Evolutionary conservation across 441 rosid species (phyloP).

Genomic region (Metrosideros polymorpha): DNA sequence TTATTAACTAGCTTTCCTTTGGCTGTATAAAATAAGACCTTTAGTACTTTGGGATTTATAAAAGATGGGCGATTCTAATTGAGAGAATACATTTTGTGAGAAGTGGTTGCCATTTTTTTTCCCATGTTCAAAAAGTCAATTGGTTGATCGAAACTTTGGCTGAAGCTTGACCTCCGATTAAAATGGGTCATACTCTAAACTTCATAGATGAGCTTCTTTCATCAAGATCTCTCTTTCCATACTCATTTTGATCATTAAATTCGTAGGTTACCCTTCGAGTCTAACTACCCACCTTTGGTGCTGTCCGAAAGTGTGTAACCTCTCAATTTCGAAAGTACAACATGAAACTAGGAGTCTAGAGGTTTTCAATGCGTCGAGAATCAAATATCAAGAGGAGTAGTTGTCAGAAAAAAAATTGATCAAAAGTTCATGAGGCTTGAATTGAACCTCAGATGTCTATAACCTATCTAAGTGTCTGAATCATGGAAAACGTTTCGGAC

Average conservation of each 20-base stretch:
- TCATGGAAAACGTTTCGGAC: neutral
- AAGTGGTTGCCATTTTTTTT: neutral
- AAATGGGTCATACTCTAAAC: neutral
- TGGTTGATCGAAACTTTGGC: neutral
- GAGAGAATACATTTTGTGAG: neutral
- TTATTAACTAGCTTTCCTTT: neutral
- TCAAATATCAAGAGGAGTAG: neutral
- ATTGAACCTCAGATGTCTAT: neutral
- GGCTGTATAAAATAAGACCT: neutral
- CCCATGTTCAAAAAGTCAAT: neutral
- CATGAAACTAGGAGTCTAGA: neutral
- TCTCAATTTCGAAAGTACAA: neutral
- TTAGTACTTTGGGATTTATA: neutral
- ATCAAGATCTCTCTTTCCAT: neutral
- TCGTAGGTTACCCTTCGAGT: neutral
- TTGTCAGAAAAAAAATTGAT: neutral
- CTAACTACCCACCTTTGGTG: neutral
- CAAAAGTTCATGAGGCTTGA: neutral
- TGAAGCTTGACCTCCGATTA: neutral
- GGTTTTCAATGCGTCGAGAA: neutral
- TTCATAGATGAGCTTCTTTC: neutral
- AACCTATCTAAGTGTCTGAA: fast-evolving
- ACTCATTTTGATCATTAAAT: neutral
- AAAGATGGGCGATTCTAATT: neutral
- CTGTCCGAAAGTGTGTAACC: neutral